These are phyloP conservation scores for Asterochloris erici DNA, from an alignment of 139 green algal species.

Conservation along the genomic window DNA sequence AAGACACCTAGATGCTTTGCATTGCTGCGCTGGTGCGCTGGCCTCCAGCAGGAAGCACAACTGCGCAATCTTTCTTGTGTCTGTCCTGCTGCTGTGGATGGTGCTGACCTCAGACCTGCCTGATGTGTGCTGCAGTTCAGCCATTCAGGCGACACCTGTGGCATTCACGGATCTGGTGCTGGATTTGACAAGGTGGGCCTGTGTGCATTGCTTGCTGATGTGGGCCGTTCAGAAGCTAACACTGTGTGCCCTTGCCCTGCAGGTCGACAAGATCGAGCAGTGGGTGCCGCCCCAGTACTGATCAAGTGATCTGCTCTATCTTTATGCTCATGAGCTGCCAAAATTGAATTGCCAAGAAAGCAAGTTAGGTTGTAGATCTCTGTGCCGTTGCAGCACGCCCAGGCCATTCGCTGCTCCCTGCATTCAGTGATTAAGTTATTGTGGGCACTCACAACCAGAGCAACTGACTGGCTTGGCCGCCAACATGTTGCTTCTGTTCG, in stretches of 20 bases:
- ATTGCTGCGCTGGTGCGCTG: conserved; percentile 32
- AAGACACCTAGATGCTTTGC: conserved; percentile 33
- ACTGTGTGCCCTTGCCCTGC: too few relatives aligned
- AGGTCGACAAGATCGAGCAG: neutral
- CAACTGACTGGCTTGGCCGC: too few relatives aligned
- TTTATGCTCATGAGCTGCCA: too few relatives aligned
- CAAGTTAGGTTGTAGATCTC: too few relatives aligned
- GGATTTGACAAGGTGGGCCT: conserved; percentile 27
- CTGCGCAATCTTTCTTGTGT: too few relatives aligned
- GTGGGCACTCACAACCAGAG: too few relatives aligned
- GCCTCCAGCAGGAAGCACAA: too few relatives aligned
- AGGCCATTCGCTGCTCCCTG: too few relatives aligned
- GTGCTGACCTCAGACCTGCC: too few relatives aligned
- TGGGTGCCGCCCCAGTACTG: neutral
- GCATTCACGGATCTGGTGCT: conserved; percentile 61
- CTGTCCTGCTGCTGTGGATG: too few relatives aligned
- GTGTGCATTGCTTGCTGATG: conserved; percentile 1
- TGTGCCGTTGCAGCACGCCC: neutral
- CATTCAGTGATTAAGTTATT: too few relatives aligned
- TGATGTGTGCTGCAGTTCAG: neutral
- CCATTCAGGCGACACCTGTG: conserved; percentile 23
- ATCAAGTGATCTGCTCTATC: neutral
- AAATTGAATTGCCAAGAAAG: neutral
- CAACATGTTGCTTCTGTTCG: conserved; percentile 92
- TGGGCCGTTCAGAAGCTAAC: too few relatives aligned